Conservation (phyloP, 2,329 filamentous ascomycete genomes). For the Tolypocladium endophyticum region DNA sequence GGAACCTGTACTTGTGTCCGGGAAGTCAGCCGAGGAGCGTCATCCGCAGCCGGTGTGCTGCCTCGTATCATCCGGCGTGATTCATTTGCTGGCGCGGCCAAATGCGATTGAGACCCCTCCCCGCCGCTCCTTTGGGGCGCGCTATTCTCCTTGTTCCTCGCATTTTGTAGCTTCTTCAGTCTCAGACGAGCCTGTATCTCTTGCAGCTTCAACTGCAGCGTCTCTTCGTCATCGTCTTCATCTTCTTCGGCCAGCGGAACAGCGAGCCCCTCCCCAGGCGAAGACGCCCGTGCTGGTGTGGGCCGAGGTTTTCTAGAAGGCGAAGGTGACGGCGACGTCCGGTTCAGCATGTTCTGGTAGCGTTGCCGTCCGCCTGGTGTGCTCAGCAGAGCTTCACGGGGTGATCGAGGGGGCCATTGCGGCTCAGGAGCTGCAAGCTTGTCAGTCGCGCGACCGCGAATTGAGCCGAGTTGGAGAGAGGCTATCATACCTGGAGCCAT, state of each 20-base stretch:
- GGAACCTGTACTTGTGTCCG: slow-evolving; percentile 58
- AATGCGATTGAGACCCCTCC: slow-evolving; percentile 7
- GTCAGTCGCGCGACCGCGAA: slow-evolving; percentile 1
- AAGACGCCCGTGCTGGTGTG: slow-evolving; percentile 2
- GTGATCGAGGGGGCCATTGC: slow-evolving; percentile 58
- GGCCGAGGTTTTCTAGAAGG: slow-evolving; percentile 28
- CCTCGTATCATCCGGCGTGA: slow-evolving; percentile 10
- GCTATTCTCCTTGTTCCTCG: slow-evolving; percentile 13
- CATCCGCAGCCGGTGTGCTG: slow-evolving; percentile 16
- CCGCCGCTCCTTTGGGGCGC: slow-evolving; percentile 10
- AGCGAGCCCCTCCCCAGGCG: slow-evolving; percentile 16
- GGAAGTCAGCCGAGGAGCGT: slow-evolving; percentile 7
- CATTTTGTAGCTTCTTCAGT: slow-evolving; percentile 73
- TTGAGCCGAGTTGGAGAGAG: neutral
- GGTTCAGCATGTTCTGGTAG: slow-evolving; percentile 57
- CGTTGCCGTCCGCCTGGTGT: slow-evolving; percentile 72
- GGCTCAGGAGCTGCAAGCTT: slow-evolving; percentile 28
- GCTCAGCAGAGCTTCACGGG: slow-evolving; percentile 51
- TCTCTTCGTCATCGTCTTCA: slow-evolving; percentile 69
- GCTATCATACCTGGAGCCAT: slow-evolving; percentile 8
- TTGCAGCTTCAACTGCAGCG: slow-evolving; percentile 71
- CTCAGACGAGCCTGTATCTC: slow-evolving; percentile 83
- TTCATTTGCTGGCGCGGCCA: slow-evolving; percentile 11
- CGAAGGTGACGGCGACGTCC: slow-evolving; percentile 58
- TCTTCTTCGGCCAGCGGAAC: slow-evolving; percentile 34